Conservation (phyloP, 1,139 yeast species). For the Kodamaea fungicola region DNA sequence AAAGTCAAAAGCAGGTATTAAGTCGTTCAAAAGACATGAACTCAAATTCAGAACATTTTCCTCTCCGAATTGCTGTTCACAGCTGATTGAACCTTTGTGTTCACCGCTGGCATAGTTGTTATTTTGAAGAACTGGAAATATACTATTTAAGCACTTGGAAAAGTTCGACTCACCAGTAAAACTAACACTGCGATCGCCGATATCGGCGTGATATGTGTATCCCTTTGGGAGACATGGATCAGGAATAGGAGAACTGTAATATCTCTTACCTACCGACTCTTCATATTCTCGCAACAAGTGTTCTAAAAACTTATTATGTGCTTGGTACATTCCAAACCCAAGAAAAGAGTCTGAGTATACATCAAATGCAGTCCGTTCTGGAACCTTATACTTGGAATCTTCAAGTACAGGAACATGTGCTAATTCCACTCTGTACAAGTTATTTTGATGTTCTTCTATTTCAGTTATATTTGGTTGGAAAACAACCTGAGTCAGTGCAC, state of each 20-base stretch:
- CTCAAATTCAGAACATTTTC: conserved; percentile 33
- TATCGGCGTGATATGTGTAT: conserved; percentile 20
- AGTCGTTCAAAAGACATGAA: conserved; percentile 51
- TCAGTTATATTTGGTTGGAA: conserved; percentile 67
- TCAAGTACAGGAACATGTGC: conserved; percentile 27
- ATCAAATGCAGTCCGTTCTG: conserved; percentile 27
- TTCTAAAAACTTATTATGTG: conserved; percentile 49
- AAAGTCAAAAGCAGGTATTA: conserved; percentile 67
- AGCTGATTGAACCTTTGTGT: conserved; percentile 1
- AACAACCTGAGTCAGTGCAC: conserved; percentile 82
- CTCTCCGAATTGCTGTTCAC: conserved; percentile 11
- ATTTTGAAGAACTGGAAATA: conserved; percentile 51
- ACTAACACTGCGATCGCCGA: conserved; percentile 21
- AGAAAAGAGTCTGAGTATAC: conserved; percentile 72
- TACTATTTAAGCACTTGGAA: conserved; percentile 46
- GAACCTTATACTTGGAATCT: not conserved
- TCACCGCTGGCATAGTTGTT: conserved; percentile 20
- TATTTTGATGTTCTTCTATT: conserved; percentile 50
- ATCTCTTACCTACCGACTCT: not conserved
- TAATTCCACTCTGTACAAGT: conserved; percentile 50
- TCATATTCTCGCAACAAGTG: conserved; percentile 22
- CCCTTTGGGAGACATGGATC: conserved; percentile 69
- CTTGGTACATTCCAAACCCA: conserved; percentile 76
- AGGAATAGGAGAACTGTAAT: conserved; percentile 23
- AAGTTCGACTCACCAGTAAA: conserved; percentile 62